Conservation (phyloP, 768 basidiomycete species). For the Naematelia aurantialba region DNA sequence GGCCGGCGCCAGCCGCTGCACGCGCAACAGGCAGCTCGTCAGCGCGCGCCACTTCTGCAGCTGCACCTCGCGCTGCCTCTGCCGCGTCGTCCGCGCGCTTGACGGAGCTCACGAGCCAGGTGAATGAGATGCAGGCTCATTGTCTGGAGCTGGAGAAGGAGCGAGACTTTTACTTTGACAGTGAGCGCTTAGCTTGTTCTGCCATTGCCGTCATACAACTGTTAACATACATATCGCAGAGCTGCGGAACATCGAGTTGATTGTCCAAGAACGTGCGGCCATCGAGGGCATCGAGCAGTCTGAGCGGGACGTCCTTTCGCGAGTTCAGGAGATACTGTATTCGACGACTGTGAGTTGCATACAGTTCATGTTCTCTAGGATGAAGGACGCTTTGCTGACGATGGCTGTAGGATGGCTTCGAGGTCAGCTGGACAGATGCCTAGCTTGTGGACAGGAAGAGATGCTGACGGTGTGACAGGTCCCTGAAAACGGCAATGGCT, state of each 20-base stretch:
- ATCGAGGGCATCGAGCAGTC: slow-evolving; percentile 56
- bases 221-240: slow-evolving; percentile 46
- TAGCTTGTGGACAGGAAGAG: neutral
- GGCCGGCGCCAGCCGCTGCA: slow-evolving; percentile 4
- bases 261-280: slow-evolving; percentile 77
- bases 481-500: neutral
- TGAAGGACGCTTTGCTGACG: neutral
- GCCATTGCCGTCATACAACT: neutral
- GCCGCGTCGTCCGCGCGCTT: slow-evolving; percentile 57
- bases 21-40: slow-evolving; percentile 13
- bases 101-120: slow-evolving; percentile 66
- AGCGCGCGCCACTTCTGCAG: slow-evolving; percentile 11
- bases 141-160: slow-evolving; percentile 94
- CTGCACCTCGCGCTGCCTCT: slow-evolving; percentile 30
- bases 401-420: slow-evolving; percentile 16
- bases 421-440: neutral
- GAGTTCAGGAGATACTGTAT: slow-evolving; percentile 90
- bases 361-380: neutral
- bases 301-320: slow-evolving; percentile 56
- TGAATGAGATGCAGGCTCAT: slow-evolving; percentile 74
- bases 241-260: slow-evolving; percentile 93
- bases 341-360: slow-evolving; percentile 72
- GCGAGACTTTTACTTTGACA: slow-evolving; percentile 96
- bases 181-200: slow-evolving; percentile 53
- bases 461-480: neutral